phyloP scores from a whole-genome alignment of 441 rosid species.

The Pelargonium myrrhifolium region DNA sequence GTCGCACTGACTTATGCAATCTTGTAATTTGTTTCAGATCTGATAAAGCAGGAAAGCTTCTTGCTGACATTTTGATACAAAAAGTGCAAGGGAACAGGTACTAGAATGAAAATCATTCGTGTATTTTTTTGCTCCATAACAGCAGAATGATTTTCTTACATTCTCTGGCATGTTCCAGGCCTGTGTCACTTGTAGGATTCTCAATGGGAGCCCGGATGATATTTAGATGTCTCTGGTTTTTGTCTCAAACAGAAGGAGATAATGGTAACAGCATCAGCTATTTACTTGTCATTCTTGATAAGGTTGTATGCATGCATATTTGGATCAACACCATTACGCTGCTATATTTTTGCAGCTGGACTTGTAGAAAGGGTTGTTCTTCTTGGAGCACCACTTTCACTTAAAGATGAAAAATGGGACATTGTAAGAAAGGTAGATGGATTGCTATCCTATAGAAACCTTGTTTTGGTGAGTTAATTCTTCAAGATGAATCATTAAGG shows the following conservation, averaged over 20 bases:
- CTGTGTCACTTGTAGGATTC: slow-evolving; percentile 81
- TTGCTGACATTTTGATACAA: slow-evolving; percentile 74
- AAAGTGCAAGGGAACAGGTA: slow-evolving; percentile 93
- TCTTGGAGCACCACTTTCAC: slow-evolving; percentile 87
- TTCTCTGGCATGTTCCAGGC: slow-evolving; percentile 42
- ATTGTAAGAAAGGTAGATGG: slow-evolving; percentile 67
- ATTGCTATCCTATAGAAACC: background rate
- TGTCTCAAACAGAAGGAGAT: slow-evolving; percentile 56
- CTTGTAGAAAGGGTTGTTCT: slow-evolving; percentile 88
- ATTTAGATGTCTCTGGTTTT: slow-evolving; percentile 68
- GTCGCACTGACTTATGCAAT: background rate
- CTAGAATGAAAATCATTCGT: background rate
- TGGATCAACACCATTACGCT: background rate
- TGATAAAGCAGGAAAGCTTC: slow-evolving; percentile 79
- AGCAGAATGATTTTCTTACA: background rate
- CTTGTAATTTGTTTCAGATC: slow-evolving; percentile 33
- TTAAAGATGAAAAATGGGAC: slow-evolving; percentile 77
- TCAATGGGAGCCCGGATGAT: slow-evolving; percentile 91
- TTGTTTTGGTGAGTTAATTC: background rate
- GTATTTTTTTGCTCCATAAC: background rate
- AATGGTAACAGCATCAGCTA: slow-evolving; percentile 34
- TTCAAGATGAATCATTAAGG: background rate
- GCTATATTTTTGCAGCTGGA: slow-evolving; percentile 46
- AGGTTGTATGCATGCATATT: background rate
- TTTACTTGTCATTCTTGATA: background rate